Percentiles rank a stretch among this genome's conserved stretches.
phyloP scores from a whole-genome alignment of 2,329 filamentous ascomycete species.

The Colletotrichum sp. region DNA sequence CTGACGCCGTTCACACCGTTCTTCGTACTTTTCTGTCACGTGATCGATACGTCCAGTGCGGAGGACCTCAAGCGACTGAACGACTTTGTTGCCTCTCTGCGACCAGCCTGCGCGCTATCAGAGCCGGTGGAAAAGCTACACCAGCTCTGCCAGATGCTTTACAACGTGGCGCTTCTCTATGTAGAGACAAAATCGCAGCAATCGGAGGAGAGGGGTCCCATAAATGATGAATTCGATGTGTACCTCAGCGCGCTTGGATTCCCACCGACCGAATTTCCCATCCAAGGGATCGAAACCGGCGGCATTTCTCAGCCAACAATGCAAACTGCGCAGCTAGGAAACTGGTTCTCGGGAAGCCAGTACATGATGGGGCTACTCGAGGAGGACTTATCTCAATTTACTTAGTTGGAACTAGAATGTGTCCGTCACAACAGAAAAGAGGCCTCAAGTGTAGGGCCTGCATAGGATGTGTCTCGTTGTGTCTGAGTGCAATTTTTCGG shows the following conservation, averaged over 20 bases:
- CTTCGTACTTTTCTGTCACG: slow-evolving; percentile 63
- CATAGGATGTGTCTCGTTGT: background rate
- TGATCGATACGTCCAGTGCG: slow-evolving; percentile 58
- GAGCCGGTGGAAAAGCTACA: slow-evolving; percentile 51
- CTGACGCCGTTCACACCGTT: slow-evolving; percentile 64
- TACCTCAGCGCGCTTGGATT: slow-evolving; percentile 69
- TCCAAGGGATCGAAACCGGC: slow-evolving; percentile 31
- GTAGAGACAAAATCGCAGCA: slow-evolving; percentile 62
- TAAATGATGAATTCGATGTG: slow-evolving; percentile 66
- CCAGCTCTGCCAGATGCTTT: slow-evolving; percentile 66
- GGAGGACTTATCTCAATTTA: slow-evolving; percentile 58
- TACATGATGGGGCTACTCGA: slow-evolving; percentile 71
- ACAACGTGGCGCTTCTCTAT: slow-evolving; percentile 65
- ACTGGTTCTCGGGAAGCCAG: slow-evolving; percentile 70
- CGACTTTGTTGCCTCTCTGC: slow-evolving; percentile 56
- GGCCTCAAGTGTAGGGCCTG: background rate
- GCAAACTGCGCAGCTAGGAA: slow-evolving; percentile 55
- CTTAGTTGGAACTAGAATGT: background rate
- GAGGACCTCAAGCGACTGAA: slow-evolving; percentile 60
- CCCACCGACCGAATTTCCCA: slow-evolving; percentile 44
- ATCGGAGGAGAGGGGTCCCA: slow-evolving; percentile 49
- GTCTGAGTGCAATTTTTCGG: background rate
- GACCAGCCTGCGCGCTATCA: slow-evolving; percentile 11
- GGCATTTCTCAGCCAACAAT: slow-evolving; percentile 27
- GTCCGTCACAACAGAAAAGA: background rate